Base-by-base conservation (phyloP, 768 basidiomycete genomes). In the Grammothele lineata region DNA sequence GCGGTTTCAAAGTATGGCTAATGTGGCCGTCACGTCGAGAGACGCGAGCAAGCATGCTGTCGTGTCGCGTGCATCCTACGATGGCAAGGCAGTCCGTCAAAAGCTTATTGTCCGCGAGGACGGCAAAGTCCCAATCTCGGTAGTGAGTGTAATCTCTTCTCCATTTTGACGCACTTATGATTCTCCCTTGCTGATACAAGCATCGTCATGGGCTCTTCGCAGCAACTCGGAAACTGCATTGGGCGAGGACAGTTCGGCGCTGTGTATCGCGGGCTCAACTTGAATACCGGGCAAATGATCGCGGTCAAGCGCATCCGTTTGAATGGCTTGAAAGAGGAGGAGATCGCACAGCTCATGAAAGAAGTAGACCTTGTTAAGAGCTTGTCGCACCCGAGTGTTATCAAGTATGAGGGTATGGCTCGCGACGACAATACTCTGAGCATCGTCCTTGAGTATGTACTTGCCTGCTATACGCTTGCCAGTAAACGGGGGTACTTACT, bases 181-280 rank as follows among this genome's bases (percentile, higher is more conserved):
- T n/a, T n/a, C n/a, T n/a, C n/a, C n/a, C n/a, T 14, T 35, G n/a
- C n/a, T n/a, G n/a, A n/a, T n/a, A n/a, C n/a, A n/a, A 17, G 47
- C 33, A 18, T 26, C 27, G 21, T 14, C 19, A 21, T 8, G 22
- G 14, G 22, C 3, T 45, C 21, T n/a, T n/a, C 35, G 24, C 61
- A 97, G 95, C 92, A 95, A 93, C 75, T 99, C 17, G 95, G 95
- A 24, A 94, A 96, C 66, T 94, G 92, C 63, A 95, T 99, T 54
- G 95, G 95, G 2, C 83, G 89, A 39, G 95, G 95, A 7, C 95
- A 98, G 70, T 98, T 97, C 65, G 95, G 95, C 23, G 81, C 92
- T 8, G 95, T 98, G 5, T 97, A 95, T 64, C 82, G 92, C 12
- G 94, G 94, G 11, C 74, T 99, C 48, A 94, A 99, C 64, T 70